These are phyloP conservation scores for Globisporangium spiculum DNA, from an alignment of 352 stramenopile genomes.

Conservation along the genomic window DNA sequence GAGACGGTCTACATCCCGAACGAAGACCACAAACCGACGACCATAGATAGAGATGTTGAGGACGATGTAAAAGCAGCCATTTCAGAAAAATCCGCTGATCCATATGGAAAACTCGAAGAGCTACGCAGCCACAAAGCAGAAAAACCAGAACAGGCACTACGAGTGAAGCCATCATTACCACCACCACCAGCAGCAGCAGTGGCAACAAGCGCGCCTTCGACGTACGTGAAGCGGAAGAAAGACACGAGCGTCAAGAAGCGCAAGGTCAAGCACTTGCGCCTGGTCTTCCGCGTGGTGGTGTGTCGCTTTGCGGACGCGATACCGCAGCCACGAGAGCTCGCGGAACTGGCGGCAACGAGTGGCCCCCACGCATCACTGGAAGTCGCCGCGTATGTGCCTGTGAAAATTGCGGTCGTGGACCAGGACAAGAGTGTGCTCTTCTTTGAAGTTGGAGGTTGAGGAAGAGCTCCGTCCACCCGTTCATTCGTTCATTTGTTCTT, in stretches of 20 bases:
- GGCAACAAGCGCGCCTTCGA: neutral
- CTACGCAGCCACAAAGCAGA: neutral
- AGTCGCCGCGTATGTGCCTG: conserved; percentile 19
- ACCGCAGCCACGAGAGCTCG: conserved; percentile 27
- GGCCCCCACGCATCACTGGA: conserved; percentile 2
- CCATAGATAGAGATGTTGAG: neutral
- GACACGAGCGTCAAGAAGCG: conserved; percentile 28
- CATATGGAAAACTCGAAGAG: neutral
- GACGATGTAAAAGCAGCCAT: neutral
- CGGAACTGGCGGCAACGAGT: conserved; percentile 4
- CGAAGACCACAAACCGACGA: neutral
- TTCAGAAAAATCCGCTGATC: neutral
- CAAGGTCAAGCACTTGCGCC: conserved; percentile 39
- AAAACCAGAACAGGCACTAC: neutral
- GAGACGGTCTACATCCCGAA: conserved; percentile 23
- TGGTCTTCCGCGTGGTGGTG: conserved; percentile 61
- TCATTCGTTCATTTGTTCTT: neutral
- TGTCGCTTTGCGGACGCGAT: conserved; percentile 39
- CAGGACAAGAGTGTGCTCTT: conserved; percentile 57
- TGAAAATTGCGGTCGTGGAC: conserved; percentile 67
- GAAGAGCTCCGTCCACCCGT: conserved; percentile 12
- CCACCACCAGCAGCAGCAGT: neutral
- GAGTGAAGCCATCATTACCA: neutral
- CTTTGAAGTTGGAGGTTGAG: conserved; percentile 40
- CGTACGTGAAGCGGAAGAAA: conserved; percentile 12